These are phyloP conservation scores for Boletus eberwhitei DNA, from an alignment of 768 basidiomycete species.

Conservation along the genomic window DNA sequence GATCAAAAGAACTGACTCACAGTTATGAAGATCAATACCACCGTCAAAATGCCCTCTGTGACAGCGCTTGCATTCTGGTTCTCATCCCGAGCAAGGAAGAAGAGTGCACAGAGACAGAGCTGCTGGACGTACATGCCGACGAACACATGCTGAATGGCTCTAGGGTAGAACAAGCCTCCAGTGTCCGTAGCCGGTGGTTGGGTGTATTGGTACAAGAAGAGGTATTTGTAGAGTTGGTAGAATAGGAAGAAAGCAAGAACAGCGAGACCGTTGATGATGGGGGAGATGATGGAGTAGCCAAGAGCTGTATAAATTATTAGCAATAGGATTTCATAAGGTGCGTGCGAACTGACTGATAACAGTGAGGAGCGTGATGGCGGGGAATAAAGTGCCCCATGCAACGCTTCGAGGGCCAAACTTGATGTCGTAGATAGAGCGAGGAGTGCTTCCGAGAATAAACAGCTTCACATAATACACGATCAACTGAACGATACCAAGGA, in stretches of 20 bases:
- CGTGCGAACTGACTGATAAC: slow-evolving; percentile 64
- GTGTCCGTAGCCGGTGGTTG: slow-evolving; percentile 72
- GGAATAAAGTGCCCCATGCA: slow-evolving; percentile 76
- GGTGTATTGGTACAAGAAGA: slow-evolving; percentile 77
- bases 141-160: slow-evolving; percentile 89
- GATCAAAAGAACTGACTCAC: slow-evolving; percentile 40
- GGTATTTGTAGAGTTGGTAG: slow-evolving; percentile 82
- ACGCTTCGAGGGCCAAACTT: slow-evolving; percentile 70
- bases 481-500: slow-evolving; percentile 74
- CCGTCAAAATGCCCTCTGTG: slow-evolving; percentile 77
- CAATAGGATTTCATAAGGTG: neutral
- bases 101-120: slow-evolving; percentile 77
- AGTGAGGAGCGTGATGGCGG: slow-evolving; percentile 66
- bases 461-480: slow-evolving; percentile 89
- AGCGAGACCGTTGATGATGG: slow-evolving; percentile 90
- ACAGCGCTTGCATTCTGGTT: slow-evolving; percentile 53
- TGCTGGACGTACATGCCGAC: slow-evolving; percentile 93
- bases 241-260: slow-evolving; percentile 79
- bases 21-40: slow-evolving; percentile 81
- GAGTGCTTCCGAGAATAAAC: slow-evolving; percentile 82
- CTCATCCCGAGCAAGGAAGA: slow-evolving; percentile 77
- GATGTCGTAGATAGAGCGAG: slow-evolving; percentile 79
- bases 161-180: slow-evolving; percentile 93
- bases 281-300: slow-evolving; percentile 86
- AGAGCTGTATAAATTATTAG: slow-evolving; percentile 42